These are phyloP conservation scores for Ceratocystis cacaofunesta DNA, from an alignment of 2,329 filamentous ascomycete species.

Conservation along the genomic window DNA sequence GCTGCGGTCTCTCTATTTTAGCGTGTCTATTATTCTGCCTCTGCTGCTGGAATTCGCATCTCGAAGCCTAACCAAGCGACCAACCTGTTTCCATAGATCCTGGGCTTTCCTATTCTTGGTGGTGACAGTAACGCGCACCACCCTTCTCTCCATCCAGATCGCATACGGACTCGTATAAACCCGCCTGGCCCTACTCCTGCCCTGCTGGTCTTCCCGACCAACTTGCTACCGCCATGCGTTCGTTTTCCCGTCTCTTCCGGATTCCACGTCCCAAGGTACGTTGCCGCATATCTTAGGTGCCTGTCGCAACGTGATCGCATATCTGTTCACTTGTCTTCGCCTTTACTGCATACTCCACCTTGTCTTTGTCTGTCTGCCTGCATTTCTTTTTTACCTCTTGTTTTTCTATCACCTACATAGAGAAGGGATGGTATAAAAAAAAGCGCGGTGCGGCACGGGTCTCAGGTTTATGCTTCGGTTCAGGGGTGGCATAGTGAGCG, in stretches of 20 bases:
- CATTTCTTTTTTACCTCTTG: neutral
- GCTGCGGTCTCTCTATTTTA: neutral
- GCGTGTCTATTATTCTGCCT: neutral
- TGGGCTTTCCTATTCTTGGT: neutral
- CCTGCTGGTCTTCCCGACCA: neutral
- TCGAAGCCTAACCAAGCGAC: neutral
- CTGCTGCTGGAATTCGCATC: neutral
- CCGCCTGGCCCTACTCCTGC: neutral
- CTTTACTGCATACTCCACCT: neutral
- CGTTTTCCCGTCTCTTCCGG: slow-evolving; percentile 22
- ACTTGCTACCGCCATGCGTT: slow-evolving; percentile 12
- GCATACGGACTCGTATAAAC: no score
- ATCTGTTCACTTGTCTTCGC: neutral
- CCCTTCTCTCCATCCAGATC: neutral
- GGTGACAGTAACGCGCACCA: neutral
- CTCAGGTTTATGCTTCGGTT: neutral
- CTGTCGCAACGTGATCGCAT: neutral
- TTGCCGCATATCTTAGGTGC: slow-evolving; percentile 1
- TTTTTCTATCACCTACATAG: neutral
- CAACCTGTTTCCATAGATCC: neutral
- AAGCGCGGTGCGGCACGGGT: neutral
- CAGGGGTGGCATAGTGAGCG: neutral
- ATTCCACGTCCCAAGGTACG: slow-evolving; percentile 29
- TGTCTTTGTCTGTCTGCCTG: neutral
- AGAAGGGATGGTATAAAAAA: neutral